These are phyloP conservation scores for Didymella pinodella DNA, from an alignment of 2,329 filamentous ascomycete genomes.

Conservation along the genomic window DNA sequence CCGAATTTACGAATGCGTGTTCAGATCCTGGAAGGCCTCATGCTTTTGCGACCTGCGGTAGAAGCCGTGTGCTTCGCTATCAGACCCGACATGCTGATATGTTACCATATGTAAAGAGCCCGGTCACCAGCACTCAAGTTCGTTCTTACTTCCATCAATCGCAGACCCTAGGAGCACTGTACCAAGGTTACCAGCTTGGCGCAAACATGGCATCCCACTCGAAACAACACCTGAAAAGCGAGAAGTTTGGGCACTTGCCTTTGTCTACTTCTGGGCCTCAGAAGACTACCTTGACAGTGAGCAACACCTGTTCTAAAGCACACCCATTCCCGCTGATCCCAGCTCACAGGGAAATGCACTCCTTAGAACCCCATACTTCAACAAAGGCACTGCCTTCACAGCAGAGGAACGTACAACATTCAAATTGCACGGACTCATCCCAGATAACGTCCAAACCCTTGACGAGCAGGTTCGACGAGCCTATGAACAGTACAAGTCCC, in stretches of 20 bases:
- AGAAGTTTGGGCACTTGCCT: conserved; percentile 50
- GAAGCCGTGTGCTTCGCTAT: neutral
- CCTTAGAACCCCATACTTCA: conserved; percentile 73
- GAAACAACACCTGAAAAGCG: conserved; percentile 41
- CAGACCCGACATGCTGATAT: neutral
- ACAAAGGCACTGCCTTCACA: conserved; percentile 84
- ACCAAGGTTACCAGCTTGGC: neutral
- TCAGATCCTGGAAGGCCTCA: neutral
- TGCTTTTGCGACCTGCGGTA: conserved; percentile 2
- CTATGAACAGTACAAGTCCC: conserved; percentile 77
- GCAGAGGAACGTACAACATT: conserved; percentile 73
- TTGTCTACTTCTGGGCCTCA: conserved; percentile 54
- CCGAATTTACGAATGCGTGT: conserved; percentile 1
- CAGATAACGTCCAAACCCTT: conserved; percentile 74
- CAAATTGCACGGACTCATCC: conserved; percentile 75
- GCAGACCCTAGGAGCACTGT: neutral
- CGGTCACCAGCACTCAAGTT: neutral
- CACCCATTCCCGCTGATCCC: conserved; percentile 1
- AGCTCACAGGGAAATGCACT: conserved; percentile 56
- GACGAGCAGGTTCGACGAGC: conserved; percentile 79
- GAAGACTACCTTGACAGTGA: conserved; percentile 52
- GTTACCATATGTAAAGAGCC: neutral
- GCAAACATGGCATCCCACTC: conserved; percentile 23
- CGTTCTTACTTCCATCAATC: neutral
- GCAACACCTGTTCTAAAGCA: neutral